Conservation (phyloP, 2,329 filamentous ascomycete species). For the Acephala macrosclerotiorum region DNA sequence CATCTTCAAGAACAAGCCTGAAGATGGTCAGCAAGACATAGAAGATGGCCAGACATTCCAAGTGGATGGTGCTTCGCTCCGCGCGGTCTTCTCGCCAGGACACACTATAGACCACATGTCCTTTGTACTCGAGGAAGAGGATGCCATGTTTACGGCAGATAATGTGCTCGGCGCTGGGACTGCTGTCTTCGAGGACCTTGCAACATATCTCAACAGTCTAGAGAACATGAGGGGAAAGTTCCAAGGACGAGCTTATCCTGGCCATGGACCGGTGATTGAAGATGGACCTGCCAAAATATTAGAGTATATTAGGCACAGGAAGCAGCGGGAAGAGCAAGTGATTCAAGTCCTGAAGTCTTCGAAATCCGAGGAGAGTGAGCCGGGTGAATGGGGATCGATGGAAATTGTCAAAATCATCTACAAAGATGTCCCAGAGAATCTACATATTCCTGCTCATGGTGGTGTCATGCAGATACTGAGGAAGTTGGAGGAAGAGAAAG, state of each 20-base stretch:
- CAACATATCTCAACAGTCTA: conserved; percentile 72
- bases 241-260: conserved; percentile 79
- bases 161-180: conserved; percentile 90
- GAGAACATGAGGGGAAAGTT: conserved; percentile 73
- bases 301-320: conserved; percentile 86
- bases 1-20: conserved; percentile 72
- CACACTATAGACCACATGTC: conserved; percentile 86
- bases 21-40: conserved; percentile 60
- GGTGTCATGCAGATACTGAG: conserved; percentile 80
- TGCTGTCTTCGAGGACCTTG: conserved; percentile 82
- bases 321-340: conserved; percentile 81
- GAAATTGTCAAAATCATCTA: conserved; percentile 92
- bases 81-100: conserved; percentile 71
- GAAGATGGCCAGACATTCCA: conserved; percentile 59
- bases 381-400: conserved; percentile 69
- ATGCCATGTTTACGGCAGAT: conserved; percentile 88
- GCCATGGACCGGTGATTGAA: conserved; percentile 81
- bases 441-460: conserved; percentile 78
- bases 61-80: conserved; percentile 69
- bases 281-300: conserved; percentile 74
- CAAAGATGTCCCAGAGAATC: conserved; percentile 74
- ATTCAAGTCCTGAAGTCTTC: conserved; percentile 64
- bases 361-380: conserved; percentile 29
- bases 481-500: conserved; percentile 77
- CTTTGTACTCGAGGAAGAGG: conserved; percentile 77